Conservation (phyloP, 1,284 basidiomycete genomes). For the Leccinum subrobustum region DNA sequence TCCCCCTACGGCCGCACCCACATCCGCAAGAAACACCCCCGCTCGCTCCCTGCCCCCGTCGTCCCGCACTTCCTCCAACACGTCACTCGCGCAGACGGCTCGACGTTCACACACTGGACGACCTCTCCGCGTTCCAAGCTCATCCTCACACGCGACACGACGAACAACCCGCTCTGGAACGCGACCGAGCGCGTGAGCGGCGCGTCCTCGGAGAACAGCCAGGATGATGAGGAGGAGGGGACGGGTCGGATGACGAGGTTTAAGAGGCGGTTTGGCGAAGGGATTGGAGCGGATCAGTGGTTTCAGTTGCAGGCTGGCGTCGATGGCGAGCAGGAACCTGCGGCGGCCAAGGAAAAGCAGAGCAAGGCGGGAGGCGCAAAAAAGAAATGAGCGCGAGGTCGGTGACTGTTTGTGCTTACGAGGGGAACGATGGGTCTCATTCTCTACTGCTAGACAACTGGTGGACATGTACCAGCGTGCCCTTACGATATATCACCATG, state of each 20-base stretch:
- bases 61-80: constrained; percentile 83
- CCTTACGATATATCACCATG: constrained; percentile 1
- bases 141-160: constrained; percentile 78
- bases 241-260: constrained; percentile 81
- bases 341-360: constrained; percentile 26
- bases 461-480: neutral
- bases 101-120: constrained; percentile 81
- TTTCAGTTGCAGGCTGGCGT: constrained; percentile 24
- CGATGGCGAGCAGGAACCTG: constrained; percentile 31
- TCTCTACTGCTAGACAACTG: neutral
- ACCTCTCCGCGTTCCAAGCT: constrained; percentile 79
- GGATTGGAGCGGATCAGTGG: constrained; percentile 45
- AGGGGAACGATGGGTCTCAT: neutral
- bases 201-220: constrained; percentile 60
- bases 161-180: constrained; percentile 84
- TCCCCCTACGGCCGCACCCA: constrained; percentile 78
- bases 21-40: constrained; percentile 66
- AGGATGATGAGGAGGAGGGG: constrained; percentile 66
- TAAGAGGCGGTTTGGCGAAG: constrained; percentile 69
- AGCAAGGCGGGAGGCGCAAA: constrained; percentile 13
- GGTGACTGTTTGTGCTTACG: neutral
- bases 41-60: constrained; percentile 72
- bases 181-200: constrained; percentile 46
- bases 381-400: constrained; percentile 23
- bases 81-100: constrained; percentile 83